These are phyloP conservation scores for Fusarium tjaetaba DNA, from an alignment of 2,329 filamentous ascomycete species.

Conservation along the genomic window DNA sequence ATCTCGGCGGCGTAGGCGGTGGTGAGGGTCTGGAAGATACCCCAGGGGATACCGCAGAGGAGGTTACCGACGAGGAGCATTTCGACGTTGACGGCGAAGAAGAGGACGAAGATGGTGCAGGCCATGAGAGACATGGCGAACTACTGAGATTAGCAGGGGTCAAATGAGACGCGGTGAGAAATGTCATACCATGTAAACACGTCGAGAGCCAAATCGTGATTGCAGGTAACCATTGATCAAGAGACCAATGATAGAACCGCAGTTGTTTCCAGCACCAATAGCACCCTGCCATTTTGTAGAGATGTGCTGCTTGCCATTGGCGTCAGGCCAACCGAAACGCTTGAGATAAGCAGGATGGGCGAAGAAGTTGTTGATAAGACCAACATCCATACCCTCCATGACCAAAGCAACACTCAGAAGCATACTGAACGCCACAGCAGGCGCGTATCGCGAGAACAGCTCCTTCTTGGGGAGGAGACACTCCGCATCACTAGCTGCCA, in stretches of 20 bases:
- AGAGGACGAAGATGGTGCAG: slow-evolving; percentile 58
- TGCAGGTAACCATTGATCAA: slow-evolving; percentile 60
- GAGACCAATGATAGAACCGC: slow-evolving; percentile 61
- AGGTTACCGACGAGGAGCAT: slow-evolving; percentile 57
- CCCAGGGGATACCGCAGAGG: slow-evolving; percentile 58
- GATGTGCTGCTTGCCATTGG: slow-evolving; percentile 53
- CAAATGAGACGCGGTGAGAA: background rate
- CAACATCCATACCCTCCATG: slow-evolving; percentile 55
- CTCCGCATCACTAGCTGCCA: slow-evolving; percentile 45
- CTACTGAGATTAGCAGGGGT: background rate
- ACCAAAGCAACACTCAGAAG: slow-evolving; percentile 48
- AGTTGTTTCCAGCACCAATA: slow-evolving; percentile 57
- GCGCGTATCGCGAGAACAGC: slow-evolving; percentile 46
- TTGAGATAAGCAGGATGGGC: slow-evolving; percentile 57
- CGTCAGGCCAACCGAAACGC: slow-evolving; percentile 48
- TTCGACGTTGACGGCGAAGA: slow-evolving; percentile 54
- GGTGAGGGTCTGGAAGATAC: slow-evolving; percentile 57
- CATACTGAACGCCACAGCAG: slow-evolving; percentile 43
- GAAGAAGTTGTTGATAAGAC: slow-evolving; percentile 55
- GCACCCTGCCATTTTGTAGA: slow-evolving; percentile 59
- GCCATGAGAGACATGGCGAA: slow-evolving; percentile 51
- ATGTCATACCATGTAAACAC: slow-evolving; percentile 56
- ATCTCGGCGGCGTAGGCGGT: slow-evolving; percentile 61
- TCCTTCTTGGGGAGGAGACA: slow-evolving; percentile 44
- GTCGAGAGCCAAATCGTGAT: slow-evolving; percentile 57